Percentiles rank a stretch among this genome's conserved stretches.
Conservation (phyloP, 371 early-diverging fungal genomes). For the Blastocladiella emersonii region DNA sequence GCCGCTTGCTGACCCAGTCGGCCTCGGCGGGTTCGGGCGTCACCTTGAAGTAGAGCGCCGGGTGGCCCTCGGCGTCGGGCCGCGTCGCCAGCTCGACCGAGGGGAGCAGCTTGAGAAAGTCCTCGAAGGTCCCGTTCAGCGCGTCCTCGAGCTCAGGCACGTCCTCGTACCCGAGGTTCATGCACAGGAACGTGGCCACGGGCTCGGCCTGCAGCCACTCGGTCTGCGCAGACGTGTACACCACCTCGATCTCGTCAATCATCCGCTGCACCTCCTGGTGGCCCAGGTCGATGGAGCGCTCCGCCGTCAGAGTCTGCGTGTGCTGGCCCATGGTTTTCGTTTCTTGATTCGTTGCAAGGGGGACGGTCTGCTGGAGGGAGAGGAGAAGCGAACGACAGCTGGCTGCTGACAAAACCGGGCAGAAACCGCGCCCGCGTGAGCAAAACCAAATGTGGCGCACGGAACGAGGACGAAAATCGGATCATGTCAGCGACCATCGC, state of each 20-base stretch:
- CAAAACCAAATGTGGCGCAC: too few relatives aligned
- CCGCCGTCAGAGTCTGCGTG: not conserved
- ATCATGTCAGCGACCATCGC: too few relatives aligned
- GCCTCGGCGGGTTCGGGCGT: not conserved
- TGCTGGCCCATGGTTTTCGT: not conserved
- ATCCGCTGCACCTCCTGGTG: slow-evolving; percentile 1
- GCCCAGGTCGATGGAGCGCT: not conserved
- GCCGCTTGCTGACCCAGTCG: not conserved
- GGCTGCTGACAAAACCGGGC: too few relatives aligned
- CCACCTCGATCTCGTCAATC: not conserved
- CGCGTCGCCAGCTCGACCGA: not conserved
- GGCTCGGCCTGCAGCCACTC: not conserved
- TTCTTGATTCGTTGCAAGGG: too few relatives aligned
- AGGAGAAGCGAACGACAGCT: too few relatives aligned
- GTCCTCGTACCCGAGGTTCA: not conserved
- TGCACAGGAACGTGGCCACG: not conserved
- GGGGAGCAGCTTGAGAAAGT: not conserved
- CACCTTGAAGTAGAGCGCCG: not conserved
- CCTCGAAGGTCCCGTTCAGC: not conserved
- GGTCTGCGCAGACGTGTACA: not conserved
- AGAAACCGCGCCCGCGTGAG: too few relatives aligned
- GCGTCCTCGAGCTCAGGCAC: not conserved
- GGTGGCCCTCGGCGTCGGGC: not conserved
- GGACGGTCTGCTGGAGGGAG: too few relatives aligned
- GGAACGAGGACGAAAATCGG: too few relatives aligned